phyloP scores from a whole-genome alignment of 768 basidiomycete genomes.

The Daedaleopsis sinensis region DNA sequence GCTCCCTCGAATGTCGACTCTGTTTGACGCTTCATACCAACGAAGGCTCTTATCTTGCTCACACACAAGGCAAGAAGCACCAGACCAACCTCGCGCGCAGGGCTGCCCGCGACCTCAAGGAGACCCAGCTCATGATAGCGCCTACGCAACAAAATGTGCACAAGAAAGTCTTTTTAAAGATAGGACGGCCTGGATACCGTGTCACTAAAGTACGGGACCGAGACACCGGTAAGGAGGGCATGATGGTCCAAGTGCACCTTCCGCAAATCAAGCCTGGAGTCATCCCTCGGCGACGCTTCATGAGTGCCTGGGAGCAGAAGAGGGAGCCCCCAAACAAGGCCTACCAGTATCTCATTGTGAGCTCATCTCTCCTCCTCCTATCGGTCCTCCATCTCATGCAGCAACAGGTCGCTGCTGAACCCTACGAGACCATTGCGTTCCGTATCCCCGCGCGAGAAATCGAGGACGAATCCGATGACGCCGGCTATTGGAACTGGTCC shows the following conservation, averaged over 20 bases:
- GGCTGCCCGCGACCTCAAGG: slow-evolving; percentile 96
- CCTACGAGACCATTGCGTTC: slow-evolving; percentile 99
- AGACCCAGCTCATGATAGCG: slow-evolving; percentile 87
- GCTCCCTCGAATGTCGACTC: slow-evolving; percentile 96
- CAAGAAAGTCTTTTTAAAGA: slow-evolving; percentile 96
- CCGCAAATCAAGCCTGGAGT: slow-evolving; percentile 91
- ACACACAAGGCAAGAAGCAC: slow-evolving; percentile 99
- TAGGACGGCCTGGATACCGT: slow-evolving; percentile 92
- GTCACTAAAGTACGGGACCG: slow-evolving; percentile 96
- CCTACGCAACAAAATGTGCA: slow-evolving; percentile 79
- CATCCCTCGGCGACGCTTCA: slow-evolving; percentile 85
- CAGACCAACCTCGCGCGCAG: slow-evolving; percentile 97
- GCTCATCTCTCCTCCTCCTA: slow-evolving; percentile 36
- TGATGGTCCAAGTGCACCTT: slow-evolving; percentile 96
- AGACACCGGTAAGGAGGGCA: slow-evolving; percentile 90
- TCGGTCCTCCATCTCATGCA: slow-evolving; percentile 29
- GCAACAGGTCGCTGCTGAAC: slow-evolving; percentile 93
- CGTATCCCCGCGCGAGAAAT: slow-evolving; percentile 97
- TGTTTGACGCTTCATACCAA: slow-evolving; percentile 99
- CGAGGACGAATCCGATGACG: slow-evolving; percentile 91
- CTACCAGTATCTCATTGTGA: slow-evolving; percentile 95
- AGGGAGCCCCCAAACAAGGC: slow-evolving; percentile 93
- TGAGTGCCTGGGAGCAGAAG: slow-evolving; percentile 98
- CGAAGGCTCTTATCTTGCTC: slow-evolving; percentile 97
- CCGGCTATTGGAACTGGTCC: slow-evolving; percentile 95